Conservation (phyloP, 2,329 filamentous ascomycete genomes). For the Cladophialophora bantiana region DNA sequence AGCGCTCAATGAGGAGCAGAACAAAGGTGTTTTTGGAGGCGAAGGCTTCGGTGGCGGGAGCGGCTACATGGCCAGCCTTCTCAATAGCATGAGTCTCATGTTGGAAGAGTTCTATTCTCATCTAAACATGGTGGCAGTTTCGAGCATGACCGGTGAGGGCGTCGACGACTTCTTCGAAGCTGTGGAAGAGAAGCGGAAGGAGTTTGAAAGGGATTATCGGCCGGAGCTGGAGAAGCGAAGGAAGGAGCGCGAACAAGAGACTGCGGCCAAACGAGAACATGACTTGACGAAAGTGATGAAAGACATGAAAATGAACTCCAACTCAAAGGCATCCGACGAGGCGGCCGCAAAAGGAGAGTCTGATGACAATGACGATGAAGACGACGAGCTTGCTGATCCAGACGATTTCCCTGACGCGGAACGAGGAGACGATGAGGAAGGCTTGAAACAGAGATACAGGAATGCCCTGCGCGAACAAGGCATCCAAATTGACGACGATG, state of each 20-base stretch:
- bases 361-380: conserved; percentile 56
- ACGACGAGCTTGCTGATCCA: conserved; percentile 44
- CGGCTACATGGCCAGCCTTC: conserved; percentile 93
- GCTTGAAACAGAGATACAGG: conserved; percentile 78
- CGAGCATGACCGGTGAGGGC: conserved; percentile 88
- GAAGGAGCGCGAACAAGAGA: conserved; percentile 76
- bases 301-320: conserved; percentile 73
- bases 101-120: conserved; percentile 97
- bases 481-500: conserved; percentile 51
- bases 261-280: conserved; percentile 73
- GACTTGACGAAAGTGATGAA: conserved; percentile 94
- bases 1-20: conserved; percentile 81
- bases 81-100: conserved; percentile 98
- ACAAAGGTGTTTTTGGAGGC: conserved; percentile 75
- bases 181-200: conserved; percentile 82
- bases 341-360: conserved; percentile 57
- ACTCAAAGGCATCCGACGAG: conserved; percentile 35
- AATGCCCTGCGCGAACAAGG: conserved; percentile 70
- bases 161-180: conserved; percentile 93
- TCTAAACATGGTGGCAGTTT: conserved; percentile 89
- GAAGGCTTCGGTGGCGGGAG: conserved; percentile 77
- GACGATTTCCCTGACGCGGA: conserved; percentile 60
- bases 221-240: conserved; percentile 85
- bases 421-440: conserved; percentile 67
- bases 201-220: conserved; percentile 89